A percentile compares a stretch with the other conserved stretches of the same genome.
Evolutionary conservation across 805 yeast genomes (phyloP).

Genomic region (Kuraishia piskuri): DNA sequence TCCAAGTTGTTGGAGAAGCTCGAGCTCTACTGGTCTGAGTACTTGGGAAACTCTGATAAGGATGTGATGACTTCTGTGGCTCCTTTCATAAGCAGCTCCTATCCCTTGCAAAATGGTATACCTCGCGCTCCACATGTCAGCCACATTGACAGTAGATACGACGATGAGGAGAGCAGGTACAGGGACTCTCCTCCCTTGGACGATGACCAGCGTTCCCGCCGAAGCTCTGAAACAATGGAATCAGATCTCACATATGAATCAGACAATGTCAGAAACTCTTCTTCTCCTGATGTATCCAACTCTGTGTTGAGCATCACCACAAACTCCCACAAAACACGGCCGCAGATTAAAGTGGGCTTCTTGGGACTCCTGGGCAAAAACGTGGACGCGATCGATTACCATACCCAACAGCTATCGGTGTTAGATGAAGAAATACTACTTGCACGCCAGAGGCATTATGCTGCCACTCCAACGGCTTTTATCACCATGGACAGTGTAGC

Average conservation of each 20-base stretch:
- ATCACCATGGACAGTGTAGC: constrained; percentile 94
- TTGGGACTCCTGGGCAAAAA: constrained; percentile 56
- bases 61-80: constrained; percentile 14
- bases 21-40: constrained; percentile 68
- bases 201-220: constrained; percentile 13
- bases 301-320: constrained; percentile 6
- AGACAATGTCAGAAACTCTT: neutral
- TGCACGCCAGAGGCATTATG: constrained; percentile 61
- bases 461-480: constrained; percentile 87
- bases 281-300: constrained; percentile 4
- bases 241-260: neutral
- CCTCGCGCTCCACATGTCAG: neutral
- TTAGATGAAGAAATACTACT: constrained; percentile 62
- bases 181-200: constrained; percentile 7
- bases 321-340: constrained; percentile 34
- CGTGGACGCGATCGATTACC: constrained; percentile 78
- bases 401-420: constrained; percentile 56
- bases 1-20: constrained; percentile 41
- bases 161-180: constrained; percentile 6
- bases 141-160: neutral
- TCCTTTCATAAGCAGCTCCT: constrained; percentile 18
- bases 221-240: neutral
- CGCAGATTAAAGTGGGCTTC: constrained; percentile 50
- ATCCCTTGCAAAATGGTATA: constrained; percentile 10
- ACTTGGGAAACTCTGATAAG: constrained; percentile 34